A percentile compares a stretch with the other conserved stretches of the same genome.
These are phyloP conservation scores for Populus nigra DNA, from an alignment of 345 rosid genomes.

Conservation along the genomic window DNA sequence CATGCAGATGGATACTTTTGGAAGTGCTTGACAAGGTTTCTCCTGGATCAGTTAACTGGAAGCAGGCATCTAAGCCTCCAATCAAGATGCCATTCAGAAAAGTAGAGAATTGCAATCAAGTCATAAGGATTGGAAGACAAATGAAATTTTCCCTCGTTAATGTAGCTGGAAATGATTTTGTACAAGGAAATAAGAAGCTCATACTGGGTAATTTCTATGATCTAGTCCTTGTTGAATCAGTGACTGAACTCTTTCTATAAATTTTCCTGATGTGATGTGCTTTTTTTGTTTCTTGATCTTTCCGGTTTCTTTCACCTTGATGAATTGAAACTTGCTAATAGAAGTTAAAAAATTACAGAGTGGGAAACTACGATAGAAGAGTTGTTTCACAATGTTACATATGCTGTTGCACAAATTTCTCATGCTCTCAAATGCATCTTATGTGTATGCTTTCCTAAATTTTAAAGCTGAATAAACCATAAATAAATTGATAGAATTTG, in stretches of 20 bases:
- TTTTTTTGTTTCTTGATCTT: not conserved
- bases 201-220: slow-evolving; percentile 60
- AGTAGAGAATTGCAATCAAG: slow-evolving; percentile 97
- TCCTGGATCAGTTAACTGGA: slow-evolving; percentile 90
- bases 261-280: not conserved
- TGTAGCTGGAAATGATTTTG: slow-evolving; percentile 87
- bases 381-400: not conserved
- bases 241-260: not conserved
- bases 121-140: slow-evolving; percentile 68
- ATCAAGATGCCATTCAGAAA: slow-evolving; percentile 94
- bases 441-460: not conserved
- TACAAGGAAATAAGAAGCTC: slow-evolving; percentile 94
- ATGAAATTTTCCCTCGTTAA: slow-evolving; percentile 79
- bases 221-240: not conserved
- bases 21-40: slow-evolving; percentile 88
- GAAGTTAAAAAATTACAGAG: not conserved
- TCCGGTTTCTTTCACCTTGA: not conserved
- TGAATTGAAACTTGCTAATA: not conserved
- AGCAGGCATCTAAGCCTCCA: slow-evolving; percentile 86
- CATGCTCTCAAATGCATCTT: not conserved
- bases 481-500: not conserved
- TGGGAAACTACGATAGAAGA: not conserved
- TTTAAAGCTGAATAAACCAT: not conserved
- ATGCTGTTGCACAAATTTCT: not conserved
- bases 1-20: slow-evolving; percentile 76